phyloP scores from a whole-genome alignment of 2,329 filamentous ascomycete genomes.

The Chrysoporthe deuterocubensis region DNA sequence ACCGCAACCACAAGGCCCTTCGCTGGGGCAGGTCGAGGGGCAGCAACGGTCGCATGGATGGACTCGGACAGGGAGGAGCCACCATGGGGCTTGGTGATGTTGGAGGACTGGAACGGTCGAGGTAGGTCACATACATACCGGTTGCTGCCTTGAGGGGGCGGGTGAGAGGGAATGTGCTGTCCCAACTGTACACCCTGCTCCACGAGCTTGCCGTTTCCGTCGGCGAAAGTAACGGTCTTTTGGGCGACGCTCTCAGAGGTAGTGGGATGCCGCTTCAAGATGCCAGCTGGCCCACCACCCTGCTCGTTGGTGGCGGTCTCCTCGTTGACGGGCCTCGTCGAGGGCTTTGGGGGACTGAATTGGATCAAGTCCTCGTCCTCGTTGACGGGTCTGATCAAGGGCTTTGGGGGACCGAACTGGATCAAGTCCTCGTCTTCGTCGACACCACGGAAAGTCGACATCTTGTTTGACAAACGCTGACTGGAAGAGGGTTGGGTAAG shows the following conservation, averaged over 20 bases:
- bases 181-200: no score
- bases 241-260: neutral
- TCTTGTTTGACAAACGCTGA: neutral
- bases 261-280: no score
- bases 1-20: constrained; percentile 4
- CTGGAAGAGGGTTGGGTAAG: neutral
- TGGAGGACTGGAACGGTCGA: neutral
- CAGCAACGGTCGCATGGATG: neutral
- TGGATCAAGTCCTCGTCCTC: neutral
- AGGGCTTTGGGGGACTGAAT: neutral
- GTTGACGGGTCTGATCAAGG: neutral
- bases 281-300: neutral
- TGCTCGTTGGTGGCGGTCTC: neutral
- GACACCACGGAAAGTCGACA: neutral
- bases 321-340: neutral
- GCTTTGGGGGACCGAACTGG: neutral
- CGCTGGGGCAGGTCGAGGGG: neutral
- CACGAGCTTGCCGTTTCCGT: no score
- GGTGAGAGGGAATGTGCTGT: no score
- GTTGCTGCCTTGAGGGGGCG: no score
- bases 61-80: neutral
- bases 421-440: neutral
- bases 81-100: neutral
- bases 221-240: neutral
- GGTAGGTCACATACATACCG: no score